Evolutionary conservation across 495 filamentous ascomycete genomes (phyloP), one percentile per base, ranked within the genome.

Genomic region (Xylaria scruposa): DNA sequence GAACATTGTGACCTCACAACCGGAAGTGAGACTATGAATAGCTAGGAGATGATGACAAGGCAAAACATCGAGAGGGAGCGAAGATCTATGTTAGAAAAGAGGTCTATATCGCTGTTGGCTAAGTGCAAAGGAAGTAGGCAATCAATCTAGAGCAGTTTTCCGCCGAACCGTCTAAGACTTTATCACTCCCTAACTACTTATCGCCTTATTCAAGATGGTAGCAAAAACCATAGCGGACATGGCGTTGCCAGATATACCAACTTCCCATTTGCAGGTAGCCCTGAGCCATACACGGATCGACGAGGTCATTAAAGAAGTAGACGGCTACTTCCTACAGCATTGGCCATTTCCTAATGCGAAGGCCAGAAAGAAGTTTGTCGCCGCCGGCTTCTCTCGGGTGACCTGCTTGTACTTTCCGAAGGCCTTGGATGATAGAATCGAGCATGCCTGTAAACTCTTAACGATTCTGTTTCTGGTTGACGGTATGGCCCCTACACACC

Each of bases 341-440:
- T 83, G 81, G 83, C 73, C 68, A n/a, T 4, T 83, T 82, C 44
- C 67, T 62, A 1, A 60, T 62, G 24, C 76, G 21, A 70, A 77
- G 56, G 73, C 74, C 13, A 70, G 73, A 6, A 44, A 74, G 61
- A 82, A 75, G 58, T 83, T 84, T 66, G 38, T 80, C 12, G 73
- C 24, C 17, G 82, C 79, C 0, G 81, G 81, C 2, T 83, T 81
- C 70, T 73, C 78, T 0, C 73, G 73, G 7, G 75, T 81, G 1
- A 80, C 78, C 4, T 83, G 82, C 66, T 64, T 80, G 6, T 81
- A 83, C 67, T 83, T 79, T 60, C 81, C 82, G 3, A 70, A 69
- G 54, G 78, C 83, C 12, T 38, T 70, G 13, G 78, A 83, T 42
- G 80, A 81, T 53, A 70, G 83, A 7, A 81, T 83, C 38, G 61